Evolutionary conservation across 306 rosid genomes (phyloP).

Genomic region (Trifolium pratense): DNA sequence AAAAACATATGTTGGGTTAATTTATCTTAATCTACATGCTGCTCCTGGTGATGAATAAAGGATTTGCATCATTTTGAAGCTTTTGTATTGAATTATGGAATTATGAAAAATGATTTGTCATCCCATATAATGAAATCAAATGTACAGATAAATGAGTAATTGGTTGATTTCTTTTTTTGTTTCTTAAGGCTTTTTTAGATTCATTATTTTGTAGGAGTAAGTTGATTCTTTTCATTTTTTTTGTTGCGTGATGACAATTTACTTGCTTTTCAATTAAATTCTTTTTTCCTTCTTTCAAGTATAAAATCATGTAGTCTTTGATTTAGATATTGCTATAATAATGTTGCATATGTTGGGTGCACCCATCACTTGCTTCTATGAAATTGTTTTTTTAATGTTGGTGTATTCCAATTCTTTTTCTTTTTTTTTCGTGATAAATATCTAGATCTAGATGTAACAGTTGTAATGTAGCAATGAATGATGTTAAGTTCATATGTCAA

Average conservation of each 20-base stretch:
- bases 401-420: too few species aligned
- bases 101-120: conserved; percentile 39
- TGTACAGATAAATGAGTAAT: conserved; percentile 54
- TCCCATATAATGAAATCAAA: conserved; percentile 43
- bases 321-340: conserved; percentile 27
- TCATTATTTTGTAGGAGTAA: conserved; percentile 47
- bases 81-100: conserved; percentile 18
- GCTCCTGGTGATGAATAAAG: too few species aligned
- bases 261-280: conserved; percentile 33
- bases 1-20: too few species aligned
- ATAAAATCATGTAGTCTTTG: conserved; percentile 16
- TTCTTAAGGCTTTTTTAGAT: conserved; percentile 41
- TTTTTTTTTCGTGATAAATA: not conserved
- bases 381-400: conserved; percentile 34
- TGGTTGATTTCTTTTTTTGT: conserved; percentile 11
- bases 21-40: too few species aligned
- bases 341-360: conserved; percentile 28
- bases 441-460: not conserved
- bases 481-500: not conserved
- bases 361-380: not conserved
- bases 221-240: conserved; percentile 48
- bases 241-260: conserved; percentile 30
- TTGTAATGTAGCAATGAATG: not conserved
- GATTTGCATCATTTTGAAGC: conserved; percentile 47
- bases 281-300: conserved; percentile 6